Conservation (phyloP, 345 rosid species). For the Dimocarpus longan region DNA sequence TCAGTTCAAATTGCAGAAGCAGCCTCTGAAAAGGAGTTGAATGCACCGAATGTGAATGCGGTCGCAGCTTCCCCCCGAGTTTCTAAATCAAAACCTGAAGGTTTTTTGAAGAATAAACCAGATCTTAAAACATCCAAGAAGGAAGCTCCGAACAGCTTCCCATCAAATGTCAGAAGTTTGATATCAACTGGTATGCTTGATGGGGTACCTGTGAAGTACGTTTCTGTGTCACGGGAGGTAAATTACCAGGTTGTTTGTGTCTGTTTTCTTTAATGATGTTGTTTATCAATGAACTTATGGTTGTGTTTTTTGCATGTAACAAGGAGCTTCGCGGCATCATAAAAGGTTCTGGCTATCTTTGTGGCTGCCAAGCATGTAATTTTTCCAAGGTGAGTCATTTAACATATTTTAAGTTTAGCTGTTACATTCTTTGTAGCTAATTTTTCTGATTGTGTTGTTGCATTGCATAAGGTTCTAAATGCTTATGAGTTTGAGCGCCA, state of each 20-base stretch:
- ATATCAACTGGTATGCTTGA: slow-evolving; percentile 95
- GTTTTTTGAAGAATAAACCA: slow-evolving; percentile 54
- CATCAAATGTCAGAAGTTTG: slow-evolving; percentile 90
- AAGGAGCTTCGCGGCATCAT: slow-evolving; percentile 82
- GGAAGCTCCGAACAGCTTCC: slow-evolving; percentile 89
- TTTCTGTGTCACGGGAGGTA: slow-evolving; percentile 83
- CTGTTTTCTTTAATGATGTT: slow-evolving; percentile 21
- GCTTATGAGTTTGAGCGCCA: slow-evolving; percentile 92
- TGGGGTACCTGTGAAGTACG: slow-evolving; percentile 85
- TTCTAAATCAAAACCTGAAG: slow-evolving; percentile 50
- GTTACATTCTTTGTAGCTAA: background rate
- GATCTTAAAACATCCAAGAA: slow-evolving; percentile 61
- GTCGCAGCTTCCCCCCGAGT: slow-evolving; percentile 33
- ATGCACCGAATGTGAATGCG: slow-evolving; percentile 34
- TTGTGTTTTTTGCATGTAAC: slow-evolving; percentile 26
- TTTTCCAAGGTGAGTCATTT: slow-evolving; percentile 65
- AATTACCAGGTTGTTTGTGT: slow-evolving; percentile 11
- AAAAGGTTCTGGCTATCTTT: slow-evolving; percentile 91
- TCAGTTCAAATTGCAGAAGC: slow-evolving; percentile 45
- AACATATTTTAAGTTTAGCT: background rate
- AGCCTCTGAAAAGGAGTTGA: slow-evolving; percentile 43
- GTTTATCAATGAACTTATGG: slow-evolving; percentile 25
- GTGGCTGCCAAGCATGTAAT: slow-evolving; percentile 82
- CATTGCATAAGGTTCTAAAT: slow-evolving; percentile 62
- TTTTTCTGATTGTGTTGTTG: slow-evolving; percentile 16